phyloP scores from a whole-genome alignment of 768 basidiomycete species.

The Mycena venus region DNA sequence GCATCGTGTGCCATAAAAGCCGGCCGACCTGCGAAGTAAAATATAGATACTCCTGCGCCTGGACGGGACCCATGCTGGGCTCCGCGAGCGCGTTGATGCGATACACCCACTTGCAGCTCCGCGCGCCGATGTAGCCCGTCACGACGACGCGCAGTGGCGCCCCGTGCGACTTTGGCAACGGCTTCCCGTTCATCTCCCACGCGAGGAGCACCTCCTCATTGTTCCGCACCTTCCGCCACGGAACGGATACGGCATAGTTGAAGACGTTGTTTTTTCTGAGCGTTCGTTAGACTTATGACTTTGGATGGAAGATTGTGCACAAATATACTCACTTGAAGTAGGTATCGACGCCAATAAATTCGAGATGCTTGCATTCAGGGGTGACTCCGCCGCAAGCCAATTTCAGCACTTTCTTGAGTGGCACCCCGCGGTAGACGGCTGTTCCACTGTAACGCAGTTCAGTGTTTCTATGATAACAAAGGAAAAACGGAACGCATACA shows the following conservation, averaged over 20 bases:
- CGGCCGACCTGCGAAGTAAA: constrained; percentile 65
- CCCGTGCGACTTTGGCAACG: constrained; percentile 65
- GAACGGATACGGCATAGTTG: constrained; percentile 62
- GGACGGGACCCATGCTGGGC: constrained; percentile 65
- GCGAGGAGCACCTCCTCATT: constrained; percentile 65
- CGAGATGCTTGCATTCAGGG: constrained; percentile 63
- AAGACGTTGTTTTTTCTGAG: constrained; percentile 49
- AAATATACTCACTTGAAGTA: constrained; percentile 61
- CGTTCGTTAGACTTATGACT: not conserved
- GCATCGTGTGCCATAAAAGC: too few relatives aligned
- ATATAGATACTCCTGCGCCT: constrained; percentile 67
- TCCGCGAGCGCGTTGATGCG: constrained; percentile 63
- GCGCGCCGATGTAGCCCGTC: constrained; percentile 67
- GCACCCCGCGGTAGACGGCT: constrained; percentile 65
- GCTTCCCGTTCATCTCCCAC: constrained; percentile 66
- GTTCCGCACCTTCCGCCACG: constrained; percentile 60
- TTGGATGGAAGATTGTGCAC: not conserved
- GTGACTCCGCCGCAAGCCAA: constrained; percentile 63
- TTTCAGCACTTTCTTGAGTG: constrained; percentile 67
- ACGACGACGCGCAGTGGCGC: constrained; percentile 65
- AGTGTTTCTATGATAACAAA: not conserved
- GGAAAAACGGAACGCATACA: constrained; percentile 42
- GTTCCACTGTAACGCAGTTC: constrained; percentile 53
- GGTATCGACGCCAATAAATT: constrained; percentile 70
- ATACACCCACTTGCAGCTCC: constrained; percentile 68